Base-by-base conservation (phyloP, 352 stramenopile genomes). In the Pilasporangium apinafurcum region DNA sequence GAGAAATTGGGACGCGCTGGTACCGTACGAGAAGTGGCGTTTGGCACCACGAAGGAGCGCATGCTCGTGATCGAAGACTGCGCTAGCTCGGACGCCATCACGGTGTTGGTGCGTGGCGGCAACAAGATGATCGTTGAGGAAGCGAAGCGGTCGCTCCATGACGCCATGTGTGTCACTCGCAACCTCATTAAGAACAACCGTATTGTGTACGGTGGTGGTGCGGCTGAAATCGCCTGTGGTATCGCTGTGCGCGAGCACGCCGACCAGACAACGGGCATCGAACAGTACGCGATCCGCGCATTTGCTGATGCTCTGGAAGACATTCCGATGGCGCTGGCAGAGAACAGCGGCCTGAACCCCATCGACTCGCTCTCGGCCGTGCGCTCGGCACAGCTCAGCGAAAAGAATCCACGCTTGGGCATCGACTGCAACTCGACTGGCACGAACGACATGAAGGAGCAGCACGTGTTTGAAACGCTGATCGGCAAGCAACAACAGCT, bases 101-200 rank as follows among this genome's bases (percentile, higher is more conserved):
- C 97, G 42, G 88, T 99, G 28, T 80, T 99, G 36, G 96, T 99
- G 30, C 86, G 97, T 25, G 97, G 96, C 26, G 97, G 96, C 40
- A 99, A 99, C 75, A 98, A 98, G 75, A 99, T 99, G 95, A 97
- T 98, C 60, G 93, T 99, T 13, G 96, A 99, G 31, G 96, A 99
- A 75, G 96, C 95, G 26, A 99, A 99, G 71, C 91, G 97, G 35
- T 99, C 96, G 45, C 78, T 99, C 32, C 97, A 99, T 66, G 97
- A 99, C 70, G 96, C 97, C 53, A 99, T 99, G 95, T 99, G 97
- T 65, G 97, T 99, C 24, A 96, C 98, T 29, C 89, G 96, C 44
- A 99, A 99, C 78, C 68, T 99, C 40, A 98, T 99, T 68, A 97
- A 96, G 65, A 97, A 99, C 81, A 99, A 99, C 78, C 89, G 95